Evolutionary conservation across 805 yeast species (phyloP), one percentile per base, ranked within the genome.

Genomic region (Sporopachydermia lactativora): DNA sequence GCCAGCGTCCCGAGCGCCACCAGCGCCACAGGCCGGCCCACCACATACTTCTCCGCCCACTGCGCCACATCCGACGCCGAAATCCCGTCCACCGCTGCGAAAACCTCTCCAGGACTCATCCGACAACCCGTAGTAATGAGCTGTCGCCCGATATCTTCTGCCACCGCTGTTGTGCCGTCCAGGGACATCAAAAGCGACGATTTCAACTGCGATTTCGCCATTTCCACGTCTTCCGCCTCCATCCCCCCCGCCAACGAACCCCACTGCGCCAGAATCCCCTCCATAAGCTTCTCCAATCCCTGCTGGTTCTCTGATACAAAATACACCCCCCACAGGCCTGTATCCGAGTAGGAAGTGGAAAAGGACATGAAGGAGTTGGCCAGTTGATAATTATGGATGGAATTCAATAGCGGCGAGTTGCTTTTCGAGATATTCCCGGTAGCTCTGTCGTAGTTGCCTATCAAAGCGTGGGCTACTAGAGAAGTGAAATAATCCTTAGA

Each of bases 71-170:
- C 96, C 34, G 75, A 70, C 52, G 73, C 78, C 5, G 84, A 73
- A 46, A 92, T 82, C 37, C 71, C 65, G 50, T 85, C 86, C 11
- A 92, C 92, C 44, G 80, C 72, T 43, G 70, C 67, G 53, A 80
- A 81, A 8, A 79, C 78, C 47, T 78, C 84, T 54, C 77, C 81
- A 3, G 92, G 86, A 4, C 80, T 61, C 47, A 79, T 65, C 50
- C 85, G 66, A 51, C 64, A 70, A 19, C 98, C 98, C 3, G 97
- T 88, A 41, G 96, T 89, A 36, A 92, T 95, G 42, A 92, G 68
- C 60, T 92, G 98, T 61, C 98, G 78, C 18, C 98, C 98, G 51
- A 92, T 85, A 60, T 92, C 97, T 62, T 92, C 99, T 19, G 96
- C 96, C 39, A 86, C 76, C 4, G 96, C 89, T 4, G 97, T 86